A percentile compares a stretch with the other conserved stretches of the same genome.
phyloP scores from a whole-genome alignment of 2,329 filamentous ascomycete species.

The Diaporthe sp. region DNA sequence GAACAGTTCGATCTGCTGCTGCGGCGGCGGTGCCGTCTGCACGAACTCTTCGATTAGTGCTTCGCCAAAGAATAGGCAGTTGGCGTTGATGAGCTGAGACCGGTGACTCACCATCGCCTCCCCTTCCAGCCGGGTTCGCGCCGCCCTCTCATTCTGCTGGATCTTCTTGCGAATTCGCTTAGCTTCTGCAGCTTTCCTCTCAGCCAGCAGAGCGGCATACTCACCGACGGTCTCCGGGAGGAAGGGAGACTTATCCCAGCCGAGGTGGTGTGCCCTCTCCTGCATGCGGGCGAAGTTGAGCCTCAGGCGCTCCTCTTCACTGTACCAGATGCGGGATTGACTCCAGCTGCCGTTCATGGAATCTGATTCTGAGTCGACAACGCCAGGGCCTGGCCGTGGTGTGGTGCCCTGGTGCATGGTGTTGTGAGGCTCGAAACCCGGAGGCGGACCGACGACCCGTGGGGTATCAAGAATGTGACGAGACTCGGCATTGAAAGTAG shows the following conservation, averaged over 20 bases:
- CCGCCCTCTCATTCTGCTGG: slow-evolving; percentile 18
- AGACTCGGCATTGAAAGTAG: neutral
- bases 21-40: neutral
- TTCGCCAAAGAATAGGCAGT: neutral
- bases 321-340: slow-evolving; percentile 31
- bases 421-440: slow-evolving; percentile 2
- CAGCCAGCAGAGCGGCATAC: slow-evolving; percentile 29
- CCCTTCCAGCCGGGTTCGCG: neutral
- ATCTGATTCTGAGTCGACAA: neutral
- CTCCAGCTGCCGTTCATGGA: neutral
- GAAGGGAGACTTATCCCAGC: slow-evolving; percentile 21
- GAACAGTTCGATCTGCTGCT: neutral
- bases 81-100: neutral
- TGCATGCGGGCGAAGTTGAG: slow-evolving; percentile 31
- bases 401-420: neutral
- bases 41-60: slow-evolving; percentile 13
- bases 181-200: slow-evolving; percentile 26
- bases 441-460: neutral
- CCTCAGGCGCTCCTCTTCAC: slow-evolving; percentile 33
- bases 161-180: slow-evolving; percentile 33
- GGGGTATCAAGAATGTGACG: neutral
- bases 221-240: slow-evolving; percentile 25
- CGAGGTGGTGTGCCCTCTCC: slow-evolving; percentile 23
- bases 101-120: slow-evolving; percentile 2
- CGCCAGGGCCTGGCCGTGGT: neutral